These are phyloP conservation scores for Zoysia japonica DNA, from an alignment of 176 grass and related monocot species.

Conservation along the genomic window DNA sequence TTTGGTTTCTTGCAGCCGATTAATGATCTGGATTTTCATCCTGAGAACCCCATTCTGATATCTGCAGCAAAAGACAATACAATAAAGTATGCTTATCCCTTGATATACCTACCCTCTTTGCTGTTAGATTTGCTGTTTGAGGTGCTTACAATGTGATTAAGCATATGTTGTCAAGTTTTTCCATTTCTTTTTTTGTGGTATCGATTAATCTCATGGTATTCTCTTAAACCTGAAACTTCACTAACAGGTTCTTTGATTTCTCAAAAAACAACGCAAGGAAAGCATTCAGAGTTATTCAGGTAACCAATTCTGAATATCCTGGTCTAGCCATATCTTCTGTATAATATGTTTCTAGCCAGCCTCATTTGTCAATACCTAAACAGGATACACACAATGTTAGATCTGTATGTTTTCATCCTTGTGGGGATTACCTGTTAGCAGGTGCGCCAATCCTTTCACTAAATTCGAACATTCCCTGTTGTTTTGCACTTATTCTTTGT, in stretches of 20 bases:
- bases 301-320: conserved; percentile 37
- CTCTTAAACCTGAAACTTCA: conserved; percentile 22
- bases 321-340: conserved; percentile 25
- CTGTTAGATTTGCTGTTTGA: conserved; percentile 21
- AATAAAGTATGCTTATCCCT: conserved; percentile 72
- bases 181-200: background rate
- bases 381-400: conserved; percentile 99
- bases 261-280: conserved; percentile 90
- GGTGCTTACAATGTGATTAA: background rate
- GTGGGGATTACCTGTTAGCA: conserved; percentile 89
- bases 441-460: conserved; percentile 51
- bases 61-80: conserved; percentile 92
- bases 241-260: conserved; percentile 89
- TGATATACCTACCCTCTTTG: conserved; percentile 11
- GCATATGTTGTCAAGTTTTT: background rate
- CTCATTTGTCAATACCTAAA: conserved; percentile 32
- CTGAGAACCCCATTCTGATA: conserved; percentile 78
- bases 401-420: conserved; percentile 99
- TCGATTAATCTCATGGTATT: background rate
- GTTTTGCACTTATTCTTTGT: conserved; percentile 16
- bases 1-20: conserved; percentile 73
- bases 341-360: background rate
- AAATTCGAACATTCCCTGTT: conserved; percentile 25
- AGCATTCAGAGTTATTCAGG: conserved; percentile 99
- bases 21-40: conserved; percentile 98